Evolutionary conservation across 163 green algal genomes (phyloP).

Genomic region (Scenedesmus sp.): DNA sequence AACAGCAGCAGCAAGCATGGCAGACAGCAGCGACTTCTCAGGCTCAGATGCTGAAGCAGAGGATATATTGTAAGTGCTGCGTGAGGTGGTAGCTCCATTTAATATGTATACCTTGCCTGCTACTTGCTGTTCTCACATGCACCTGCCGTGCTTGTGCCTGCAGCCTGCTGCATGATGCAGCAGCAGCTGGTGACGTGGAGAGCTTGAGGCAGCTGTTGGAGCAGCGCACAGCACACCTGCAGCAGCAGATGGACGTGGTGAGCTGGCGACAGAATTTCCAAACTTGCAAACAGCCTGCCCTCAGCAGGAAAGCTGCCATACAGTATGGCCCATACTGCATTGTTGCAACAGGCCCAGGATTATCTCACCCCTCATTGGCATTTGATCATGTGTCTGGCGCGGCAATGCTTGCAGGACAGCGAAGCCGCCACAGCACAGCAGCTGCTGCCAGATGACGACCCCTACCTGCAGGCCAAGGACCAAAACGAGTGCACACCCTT

Average conservation of each 20-base stretch:
- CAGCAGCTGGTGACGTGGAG: constrained; percentile 68
- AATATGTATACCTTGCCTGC: neutral
- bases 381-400: neutral
- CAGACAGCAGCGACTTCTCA: constrained; percentile 36
- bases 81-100: too few relatives aligned
- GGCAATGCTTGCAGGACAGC: constrained; percentile 18
- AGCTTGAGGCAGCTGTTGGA: constrained; percentile 66
- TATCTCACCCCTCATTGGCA: too few relatives aligned
- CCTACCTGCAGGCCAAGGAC: constrained; percentile 56
- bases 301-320: neutral
- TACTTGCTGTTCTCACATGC: neutral
- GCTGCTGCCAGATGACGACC: constrained; percentile 47
- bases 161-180: constrained; percentile 81
- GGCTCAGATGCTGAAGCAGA: constrained; percentile 16
- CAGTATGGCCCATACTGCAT: too few relatives aligned
- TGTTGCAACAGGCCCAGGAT: too few relatives aligned
- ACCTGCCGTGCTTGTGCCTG: neutral
- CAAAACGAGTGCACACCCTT: constrained; percentile 76
- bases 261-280: neutral
- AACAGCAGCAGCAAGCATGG: constrained; percentile 17
- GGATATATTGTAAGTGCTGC: constrained; percentile 35
- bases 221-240: constrained; percentile 19
- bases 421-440: constrained; percentile 48
- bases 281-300: neutral
- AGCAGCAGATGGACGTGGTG: neutral